These are phyloP conservation scores for Gracilaria domingensis DNA, from an alignment of 23 red algal genomes.

Conservation along the genomic window DNA sequence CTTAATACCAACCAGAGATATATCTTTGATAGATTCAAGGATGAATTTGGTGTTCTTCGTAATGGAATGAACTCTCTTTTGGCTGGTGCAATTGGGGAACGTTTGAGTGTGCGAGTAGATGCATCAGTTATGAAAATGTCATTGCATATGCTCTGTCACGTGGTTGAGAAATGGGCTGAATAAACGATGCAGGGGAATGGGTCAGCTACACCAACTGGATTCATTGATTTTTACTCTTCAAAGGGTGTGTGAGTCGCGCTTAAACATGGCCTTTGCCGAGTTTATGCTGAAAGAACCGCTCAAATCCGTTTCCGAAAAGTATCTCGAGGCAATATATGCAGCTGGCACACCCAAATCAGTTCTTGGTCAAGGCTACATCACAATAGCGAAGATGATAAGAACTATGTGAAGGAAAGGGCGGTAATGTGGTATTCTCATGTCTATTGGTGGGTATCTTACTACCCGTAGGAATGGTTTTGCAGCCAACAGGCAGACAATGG, in stretches of 20 bases:
- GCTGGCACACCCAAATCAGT: not conserved
- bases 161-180: conserved; percentile 46
- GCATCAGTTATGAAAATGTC: conserved; percentile 67
- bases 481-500: too few species aligned
- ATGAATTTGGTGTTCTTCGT: conserved; percentile 63
- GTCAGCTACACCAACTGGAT: conserved; percentile 5
- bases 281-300: too few species aligned
- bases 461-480: too few species aligned
- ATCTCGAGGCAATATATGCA: not conserved
- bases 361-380: not conserved
- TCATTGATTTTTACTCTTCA: conserved; percentile 51
- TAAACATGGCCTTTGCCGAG: not conserved
- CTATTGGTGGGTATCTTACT: too few species aligned
- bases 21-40: conserved; percentile 1
- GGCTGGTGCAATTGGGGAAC: conserved; percentile 51
- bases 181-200: not conserved
- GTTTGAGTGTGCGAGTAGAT: conserved; percentile 51
- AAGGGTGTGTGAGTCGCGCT: not conserved
- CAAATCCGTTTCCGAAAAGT: not conserved
- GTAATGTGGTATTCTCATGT: too few species aligned
- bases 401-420: not conserved
- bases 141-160: conserved; percentile 55
- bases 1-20: conserved; percentile 2
- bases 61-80: conserved; percentile 46
- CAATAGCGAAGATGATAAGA: conserved; percentile 5